Base-by-base conservation (phyloP, 306 rosid genomes). In the Corylus heterophylla region DNA sequence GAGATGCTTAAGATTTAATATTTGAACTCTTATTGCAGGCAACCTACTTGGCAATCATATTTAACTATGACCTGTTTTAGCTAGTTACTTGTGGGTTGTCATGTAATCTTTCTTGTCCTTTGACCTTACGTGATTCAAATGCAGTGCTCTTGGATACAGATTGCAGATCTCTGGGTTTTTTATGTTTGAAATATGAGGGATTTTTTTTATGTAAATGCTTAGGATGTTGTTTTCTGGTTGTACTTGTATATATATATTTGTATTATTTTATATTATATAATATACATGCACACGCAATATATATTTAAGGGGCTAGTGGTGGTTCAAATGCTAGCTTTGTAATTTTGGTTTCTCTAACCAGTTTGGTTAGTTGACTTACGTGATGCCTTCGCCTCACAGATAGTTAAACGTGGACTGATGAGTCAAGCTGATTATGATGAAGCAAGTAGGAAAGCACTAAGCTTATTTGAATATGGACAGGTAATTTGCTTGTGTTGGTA, bases 401-500 rank as follows among this genome's bases (percentile, higher is more conserved):
- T 95, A 64, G 80, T 93, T 73, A 83, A 86, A 50, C 55, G 72
- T 62, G 94, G 92, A 81, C 89, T 90, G 54, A 93, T 95, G 99
- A 91, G 84, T 75, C 85, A 49, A 88, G 89, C 90, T 39, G 99
- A 95, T 64, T 95, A 88, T 76, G 89, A 80, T 82, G 98, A 91
- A 90, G 99, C 70, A 50, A 95, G 97, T 79, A 78, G 80, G 74
- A 95, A 90, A 80, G 98, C 97, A 44, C 83, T 91, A 59, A 79
- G 84, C 68, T 82, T 93, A 87, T 95, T 95, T 29, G 89, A 90
- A 83, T 95, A 87, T 52, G 99, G 99, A 71, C 99, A 95, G 97
- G 99, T 93, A 90, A 29, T 74, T 37, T 11, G 12, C 71, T 72
- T 79, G 31, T 56, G 54, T 79, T 69, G 51, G 16, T n/a, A 68